phyloP scores from a whole-genome alignment of 2,329 filamentous ascomycete genomes.

The Aspergillus glaucus region DNA sequence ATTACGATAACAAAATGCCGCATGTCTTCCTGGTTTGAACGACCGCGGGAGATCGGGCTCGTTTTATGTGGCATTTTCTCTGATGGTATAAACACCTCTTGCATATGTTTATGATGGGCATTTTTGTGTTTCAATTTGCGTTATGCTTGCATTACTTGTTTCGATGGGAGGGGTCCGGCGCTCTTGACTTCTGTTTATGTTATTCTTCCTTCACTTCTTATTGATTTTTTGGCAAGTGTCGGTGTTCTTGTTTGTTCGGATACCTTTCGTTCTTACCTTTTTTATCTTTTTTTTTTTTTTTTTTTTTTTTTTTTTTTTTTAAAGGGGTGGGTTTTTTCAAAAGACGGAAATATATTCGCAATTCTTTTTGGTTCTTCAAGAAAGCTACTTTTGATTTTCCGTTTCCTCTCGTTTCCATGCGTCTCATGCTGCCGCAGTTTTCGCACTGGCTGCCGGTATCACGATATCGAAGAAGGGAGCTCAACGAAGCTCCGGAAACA shows the following conservation, averaged over 20 bases:
- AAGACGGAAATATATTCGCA: conserved; percentile 16
- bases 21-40: conserved; percentile 13
- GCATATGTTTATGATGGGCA: conserved; percentile 36
- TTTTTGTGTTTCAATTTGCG: conserved; percentile 26
- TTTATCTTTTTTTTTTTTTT: conserved; percentile 17
- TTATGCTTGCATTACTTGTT: conserved; percentile 29
- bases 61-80: conserved; percentile 37
- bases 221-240: conserved; percentile 14
- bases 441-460: neutral
- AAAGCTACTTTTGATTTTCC: conserved; percentile 12
- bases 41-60: conserved; percentile 19
- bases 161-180: conserved; percentile 28
- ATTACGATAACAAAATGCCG: conserved; percentile 19
- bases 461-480: too few species aligned
- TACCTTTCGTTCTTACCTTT: conserved; percentile 22
- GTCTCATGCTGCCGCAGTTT: neutral
- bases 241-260: conserved; percentile 21
- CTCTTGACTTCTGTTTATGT: conserved; percentile 19
- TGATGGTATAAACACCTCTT: conserved; percentile 35
- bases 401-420: conserved; percentile 5
- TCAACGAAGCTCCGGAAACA: neutral
- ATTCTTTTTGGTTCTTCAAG: conserved; percentile 19
- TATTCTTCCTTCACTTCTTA: conserved; percentile 11
- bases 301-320: conserved; percentile 17
- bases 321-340: too few species aligned